Conservation (phyloP, 371 early-diverging fungal species). For the Rhizopus delemar region DNA sequence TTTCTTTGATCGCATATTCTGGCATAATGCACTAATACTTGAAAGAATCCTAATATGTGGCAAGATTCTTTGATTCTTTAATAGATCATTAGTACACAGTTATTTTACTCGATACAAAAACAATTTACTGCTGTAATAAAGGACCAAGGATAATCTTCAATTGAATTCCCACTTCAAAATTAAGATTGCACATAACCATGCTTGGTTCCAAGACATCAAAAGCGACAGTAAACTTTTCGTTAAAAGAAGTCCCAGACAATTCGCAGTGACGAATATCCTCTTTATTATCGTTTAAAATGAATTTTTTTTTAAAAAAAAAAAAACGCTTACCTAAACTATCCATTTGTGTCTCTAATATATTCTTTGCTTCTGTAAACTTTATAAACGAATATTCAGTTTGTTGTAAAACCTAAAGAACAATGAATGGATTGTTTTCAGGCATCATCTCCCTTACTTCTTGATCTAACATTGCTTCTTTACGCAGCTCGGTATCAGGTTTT, state of each 20-base stretch:
- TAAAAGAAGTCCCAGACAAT: slow-evolving; percentile 24
- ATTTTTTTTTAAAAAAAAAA: not conserved
- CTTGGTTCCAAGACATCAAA: slow-evolving; percentile 32
- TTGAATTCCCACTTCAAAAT: slow-evolving; percentile 32
- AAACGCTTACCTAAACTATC: slow-evolving; percentile 9
- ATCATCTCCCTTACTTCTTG: slow-evolving; percentile 14
- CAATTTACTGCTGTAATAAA: slow-evolving; percentile 32
- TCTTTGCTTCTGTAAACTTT: slow-evolving; percentile 18
- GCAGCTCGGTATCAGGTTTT: slow-evolving; percentile 27
- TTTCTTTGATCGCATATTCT: slow-evolving; percentile 24
- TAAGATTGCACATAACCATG: slow-evolving; percentile 21
- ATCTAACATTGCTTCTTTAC: slow-evolving; percentile 25
- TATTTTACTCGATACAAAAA: not conserved
- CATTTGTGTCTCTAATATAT: slow-evolving; percentile 6
- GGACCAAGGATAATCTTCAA: slow-evolving; percentile 29
- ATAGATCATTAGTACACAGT: not conserved
- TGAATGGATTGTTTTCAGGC: not conserved
- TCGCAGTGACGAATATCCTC: slow-evolving; percentile 33
- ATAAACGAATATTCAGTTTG: slow-evolving; percentile 28
- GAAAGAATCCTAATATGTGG: slow-evolving; percentile 36
- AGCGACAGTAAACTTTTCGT: slow-evolving; percentile 22
- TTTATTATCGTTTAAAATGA: slow-evolving; percentile 2
- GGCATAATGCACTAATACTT: slow-evolving; percentile 31
- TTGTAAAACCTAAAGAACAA: slow-evolving; percentile 12
- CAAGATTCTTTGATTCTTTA: slow-evolving; percentile 33